Evolutionary conservation across 192 early-diverging fungal genomes (phyloP).

Genomic region (Gaertneriomyces sp.): DNA sequence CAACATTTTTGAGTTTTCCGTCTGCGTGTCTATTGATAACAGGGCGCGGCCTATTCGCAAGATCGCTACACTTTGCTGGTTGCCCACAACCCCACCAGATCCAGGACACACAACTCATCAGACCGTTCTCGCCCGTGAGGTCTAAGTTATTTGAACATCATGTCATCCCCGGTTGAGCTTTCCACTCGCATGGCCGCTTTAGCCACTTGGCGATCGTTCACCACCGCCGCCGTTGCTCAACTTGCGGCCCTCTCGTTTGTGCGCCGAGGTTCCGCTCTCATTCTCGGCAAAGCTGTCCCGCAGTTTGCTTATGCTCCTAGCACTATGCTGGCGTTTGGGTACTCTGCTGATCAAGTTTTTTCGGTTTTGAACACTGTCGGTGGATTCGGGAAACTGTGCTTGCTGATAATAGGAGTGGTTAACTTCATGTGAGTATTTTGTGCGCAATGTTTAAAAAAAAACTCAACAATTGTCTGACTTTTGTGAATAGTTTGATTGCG

Average conservation of each 20-base stretch:
- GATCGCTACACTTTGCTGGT: no score
- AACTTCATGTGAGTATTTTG: constrained; percentile 19
- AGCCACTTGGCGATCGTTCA: constrained; percentile 9
- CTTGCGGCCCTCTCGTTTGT: constrained; percentile 11
- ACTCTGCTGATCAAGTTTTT: constrained; percentile 4
- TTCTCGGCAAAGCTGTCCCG: constrained; percentile 6
- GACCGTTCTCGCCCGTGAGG: no score
- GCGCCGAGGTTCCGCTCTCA: constrained; percentile 13
- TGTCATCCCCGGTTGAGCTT: no score
- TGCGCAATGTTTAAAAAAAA: neutral
- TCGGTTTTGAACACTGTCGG: constrained; percentile 3
- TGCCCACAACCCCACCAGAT: no score
- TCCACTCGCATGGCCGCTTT: neutral
- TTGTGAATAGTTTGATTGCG: constrained; percentile 6
- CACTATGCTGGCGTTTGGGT: constrained; percentile 17
- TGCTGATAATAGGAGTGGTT: constrained; percentile 4
- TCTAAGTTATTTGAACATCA: no score
- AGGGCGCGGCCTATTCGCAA: no score
- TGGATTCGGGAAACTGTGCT: constrained; percentile 1
- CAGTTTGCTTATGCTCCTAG: constrained; percentile 14
- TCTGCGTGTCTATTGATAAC: no score
- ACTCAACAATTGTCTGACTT: neutral
- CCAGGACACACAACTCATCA: no score
- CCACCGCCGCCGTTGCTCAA: constrained; percentile 5
- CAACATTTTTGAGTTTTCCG: no score